Percentiles rank a stretch among this genome's conserved stretches.
These are phyloP conservation scores for Solanum hybrid DNA, from an alignment of 305 asterid species.

Conservation along the genomic window DNA sequence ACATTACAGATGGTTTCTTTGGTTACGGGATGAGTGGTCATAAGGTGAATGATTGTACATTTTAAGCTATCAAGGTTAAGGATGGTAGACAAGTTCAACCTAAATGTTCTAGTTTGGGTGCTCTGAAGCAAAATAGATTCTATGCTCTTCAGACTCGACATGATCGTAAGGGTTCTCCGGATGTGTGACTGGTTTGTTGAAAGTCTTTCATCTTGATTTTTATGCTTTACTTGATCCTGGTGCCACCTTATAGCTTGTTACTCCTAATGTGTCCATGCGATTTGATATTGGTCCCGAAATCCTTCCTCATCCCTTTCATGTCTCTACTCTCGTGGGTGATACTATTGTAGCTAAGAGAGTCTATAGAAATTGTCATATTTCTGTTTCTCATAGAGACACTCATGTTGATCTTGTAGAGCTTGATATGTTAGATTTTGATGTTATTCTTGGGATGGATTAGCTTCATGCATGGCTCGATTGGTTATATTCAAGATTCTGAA, in stretches of 20 bases:
- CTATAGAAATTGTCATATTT: neutral
- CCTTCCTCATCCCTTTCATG: neutral
- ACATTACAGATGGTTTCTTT: neutral
- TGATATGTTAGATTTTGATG: neutral
- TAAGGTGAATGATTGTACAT: neutral
- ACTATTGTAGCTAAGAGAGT: neutral
- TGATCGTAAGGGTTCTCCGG: neutral
- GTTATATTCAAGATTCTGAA: neutral
- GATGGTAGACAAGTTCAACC: neutral
- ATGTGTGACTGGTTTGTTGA: neutral
- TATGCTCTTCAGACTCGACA: neutral
- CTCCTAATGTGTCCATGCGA: neutral
- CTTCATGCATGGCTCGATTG: neutral
- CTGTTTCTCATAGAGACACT: neutral
- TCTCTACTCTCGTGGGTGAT: neutral
- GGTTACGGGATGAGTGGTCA: neutral
- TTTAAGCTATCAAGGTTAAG: too few relatives aligned
- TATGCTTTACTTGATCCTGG: neutral
- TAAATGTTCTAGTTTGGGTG: neutral
- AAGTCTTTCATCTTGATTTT: neutral
- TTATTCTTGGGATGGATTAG: neutral
- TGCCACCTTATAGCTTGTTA: neutral
- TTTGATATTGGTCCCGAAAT: neutral
- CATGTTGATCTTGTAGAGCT: neutral
- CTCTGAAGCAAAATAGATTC: neutral